Base-by-base conservation (phyloP, 2,329 filamentous ascomycete genomes). In the Metarhizium robertsii region DNA sequence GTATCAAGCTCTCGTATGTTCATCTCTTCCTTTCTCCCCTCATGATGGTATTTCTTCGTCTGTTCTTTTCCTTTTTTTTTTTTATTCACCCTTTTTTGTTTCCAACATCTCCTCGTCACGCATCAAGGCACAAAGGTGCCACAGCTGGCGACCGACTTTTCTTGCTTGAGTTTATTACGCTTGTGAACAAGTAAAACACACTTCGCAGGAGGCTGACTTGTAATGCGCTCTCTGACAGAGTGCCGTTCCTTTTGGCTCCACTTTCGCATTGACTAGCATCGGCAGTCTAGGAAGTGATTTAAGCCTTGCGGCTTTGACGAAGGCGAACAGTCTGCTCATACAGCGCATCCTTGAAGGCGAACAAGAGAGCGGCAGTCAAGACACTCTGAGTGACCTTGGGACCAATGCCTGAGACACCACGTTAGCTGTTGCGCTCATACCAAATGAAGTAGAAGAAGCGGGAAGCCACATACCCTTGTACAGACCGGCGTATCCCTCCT, bases 331-430 rank as follows among this genome's bases (percentile, higher is more conserved):
- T 92, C 71, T 87, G 84, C 65, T 90, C 88, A 69, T 97, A 99
- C 6, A 99, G 80, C 6, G 90, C 89, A 69, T 99, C 94, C 79
- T 99, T 99, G 77, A 99, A 96, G 2, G 92, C 94, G 69, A 99
- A 99, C 57, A 99, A 77, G 73, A 97, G 91, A 2, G 94, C 94
- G 6, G 94, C 94, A 4, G 94, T 99, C 59, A 99, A 81, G 49
- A 97, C 94, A 68, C 92, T 96, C 75, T 99, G 94, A 20, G 91
- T 92, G 62, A 99, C 87, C 80, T 99, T 99, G 63, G 94, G 91
- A 25, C 86, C 91, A 67, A 99, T 95, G 54, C 92, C 92, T 96
- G 50, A 25, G 50, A 14, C 48, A 29, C 2, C 14, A 40, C 55
- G 56, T 60, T 36, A 61, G 59, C 57, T 43, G 29, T 8, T 34